These are phyloP conservation scores for Cladosporium velox DNA, from an alignment of 2,329 filamentous ascomycete genomes.

Conservation along the genomic window DNA sequence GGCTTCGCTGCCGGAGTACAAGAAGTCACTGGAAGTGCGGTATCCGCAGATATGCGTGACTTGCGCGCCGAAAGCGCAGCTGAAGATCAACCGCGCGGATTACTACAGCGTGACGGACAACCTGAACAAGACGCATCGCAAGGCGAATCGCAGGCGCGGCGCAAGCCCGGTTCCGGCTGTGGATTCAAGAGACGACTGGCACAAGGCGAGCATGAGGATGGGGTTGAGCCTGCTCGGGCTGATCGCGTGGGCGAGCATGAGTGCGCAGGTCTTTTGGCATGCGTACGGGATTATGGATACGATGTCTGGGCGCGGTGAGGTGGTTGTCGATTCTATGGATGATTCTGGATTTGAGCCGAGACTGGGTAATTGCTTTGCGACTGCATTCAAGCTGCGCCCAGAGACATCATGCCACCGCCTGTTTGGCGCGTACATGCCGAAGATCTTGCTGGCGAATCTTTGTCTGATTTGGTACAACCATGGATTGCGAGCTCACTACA, in stretches of 20 bases:
- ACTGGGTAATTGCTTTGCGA: constrained; percentile 10
- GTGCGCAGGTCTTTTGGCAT: constrained; percentile 34
- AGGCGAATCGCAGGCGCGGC: constrained; percentile 10
- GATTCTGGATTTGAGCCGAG: background rate
- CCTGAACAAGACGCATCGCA: constrained; percentile 54
- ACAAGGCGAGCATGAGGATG: constrained; percentile 35
- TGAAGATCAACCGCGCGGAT: constrained; percentile 36
- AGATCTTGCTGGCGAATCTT: constrained; percentile 28
- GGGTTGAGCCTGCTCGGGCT: constrained; percentile 28
- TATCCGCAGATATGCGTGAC: constrained; percentile 86
- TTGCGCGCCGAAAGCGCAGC: constrained; percentile 73
- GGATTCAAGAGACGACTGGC: constrained; percentile 46
- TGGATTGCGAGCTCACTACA: constrained; percentile 34
- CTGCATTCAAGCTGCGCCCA: constrained; percentile 25
- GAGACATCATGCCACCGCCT: constrained; percentile 28
- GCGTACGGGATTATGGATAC: constrained; percentile 23
- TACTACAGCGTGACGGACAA: constrained; percentile 35
- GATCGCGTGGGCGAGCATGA: constrained; percentile 28
- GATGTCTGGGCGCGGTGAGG: background rate
- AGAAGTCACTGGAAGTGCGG: constrained; percentile 70
- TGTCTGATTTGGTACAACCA: constrained; percentile 39
- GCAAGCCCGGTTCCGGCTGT: background rate
- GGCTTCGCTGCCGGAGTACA: constrained; percentile 68
- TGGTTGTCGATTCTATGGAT: background rate
- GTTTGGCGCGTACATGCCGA: constrained; percentile 29